phyloP scores from a whole-genome alignment of 345 rosid species.

The Gossypioides kirkii region DNA sequence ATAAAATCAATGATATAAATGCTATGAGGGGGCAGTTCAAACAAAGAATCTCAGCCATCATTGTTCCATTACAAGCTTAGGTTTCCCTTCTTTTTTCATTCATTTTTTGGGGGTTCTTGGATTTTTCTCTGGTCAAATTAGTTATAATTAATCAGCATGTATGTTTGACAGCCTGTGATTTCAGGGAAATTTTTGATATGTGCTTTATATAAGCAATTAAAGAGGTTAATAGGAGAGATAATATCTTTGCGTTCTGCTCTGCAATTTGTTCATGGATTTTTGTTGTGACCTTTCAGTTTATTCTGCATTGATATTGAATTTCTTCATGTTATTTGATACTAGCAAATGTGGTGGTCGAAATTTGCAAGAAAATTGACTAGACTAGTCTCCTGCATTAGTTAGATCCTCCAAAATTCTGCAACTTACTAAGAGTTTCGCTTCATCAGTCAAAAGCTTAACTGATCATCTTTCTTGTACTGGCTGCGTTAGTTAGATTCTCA shows the following conservation, averaged over 20 bases:
- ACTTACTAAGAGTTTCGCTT: not conserved
- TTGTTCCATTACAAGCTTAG: not conserved
- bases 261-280: not conserved
- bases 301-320: not conserved
- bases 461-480: not conserved
- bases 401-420: not conserved
- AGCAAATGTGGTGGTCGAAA: not conserved
- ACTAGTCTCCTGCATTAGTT: not conserved
- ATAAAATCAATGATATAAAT: conserved; percentile 1
- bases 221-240: not conserved
- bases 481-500: not conserved
- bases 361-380: not conserved
- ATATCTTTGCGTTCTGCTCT: not conserved
- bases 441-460: not conserved
- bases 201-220: not conserved
- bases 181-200: not conserved
- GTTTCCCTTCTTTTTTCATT: not conserved
- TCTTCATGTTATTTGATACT: not conserved
- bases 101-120: not conserved
- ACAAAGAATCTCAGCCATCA: not conserved
- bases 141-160: conserved; percentile 5
- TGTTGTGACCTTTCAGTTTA: not conserved
- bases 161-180: not conserved
- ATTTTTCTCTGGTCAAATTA: not conserved
- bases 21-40: not conserved